Conservation (phyloP, 805 yeast species). For the Metschnikowia amazonensis region DNA sequence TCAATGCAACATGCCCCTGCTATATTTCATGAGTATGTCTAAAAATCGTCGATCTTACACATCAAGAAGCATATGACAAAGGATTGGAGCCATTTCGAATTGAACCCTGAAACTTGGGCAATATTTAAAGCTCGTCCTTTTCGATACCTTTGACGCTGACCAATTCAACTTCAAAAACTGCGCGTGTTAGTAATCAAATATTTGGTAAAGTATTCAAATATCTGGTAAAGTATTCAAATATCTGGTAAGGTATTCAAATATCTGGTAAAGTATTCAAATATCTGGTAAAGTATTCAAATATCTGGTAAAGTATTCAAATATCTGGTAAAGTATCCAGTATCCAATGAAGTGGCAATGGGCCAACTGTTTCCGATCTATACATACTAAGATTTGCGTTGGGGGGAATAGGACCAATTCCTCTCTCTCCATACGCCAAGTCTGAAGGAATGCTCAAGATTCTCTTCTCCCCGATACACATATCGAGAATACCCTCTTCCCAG, state of each 20-base stretch:
- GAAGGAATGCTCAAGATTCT: constrained; percentile 79
- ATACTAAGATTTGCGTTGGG: constrained; percentile 62
- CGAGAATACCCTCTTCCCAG: constrained; percentile 80
- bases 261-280: no score
- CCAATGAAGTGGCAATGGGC: background rate
- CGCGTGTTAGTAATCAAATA: constrained; percentile 20
- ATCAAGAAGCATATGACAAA: background rate
- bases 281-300: no score
- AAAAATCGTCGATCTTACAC: background rate
- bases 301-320: no score
- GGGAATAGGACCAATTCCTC: constrained; percentile 78
- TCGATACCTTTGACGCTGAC: constrained; percentile 46
- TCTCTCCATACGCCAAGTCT: constrained; percentile 68
- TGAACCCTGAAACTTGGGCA: background rate
- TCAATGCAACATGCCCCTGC: background rate
- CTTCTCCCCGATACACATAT: constrained; percentile 85
- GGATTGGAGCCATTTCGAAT: background rate
- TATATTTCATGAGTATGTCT: background rate
- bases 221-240: no score
- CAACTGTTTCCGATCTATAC: constrained; percentile 12
- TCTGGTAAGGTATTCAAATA: no score
- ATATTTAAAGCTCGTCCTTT: constrained; percentile 14
- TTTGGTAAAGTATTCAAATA: no score
- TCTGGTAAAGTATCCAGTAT: no score
- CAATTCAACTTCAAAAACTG: constrained; percentile 60